Evolutionary conservation across 1,284 basidiomycete species (phyloP), one percentile per base, ranked within the genome.

Genomic region (Cutaneotrichosporon mucoides): DNA sequence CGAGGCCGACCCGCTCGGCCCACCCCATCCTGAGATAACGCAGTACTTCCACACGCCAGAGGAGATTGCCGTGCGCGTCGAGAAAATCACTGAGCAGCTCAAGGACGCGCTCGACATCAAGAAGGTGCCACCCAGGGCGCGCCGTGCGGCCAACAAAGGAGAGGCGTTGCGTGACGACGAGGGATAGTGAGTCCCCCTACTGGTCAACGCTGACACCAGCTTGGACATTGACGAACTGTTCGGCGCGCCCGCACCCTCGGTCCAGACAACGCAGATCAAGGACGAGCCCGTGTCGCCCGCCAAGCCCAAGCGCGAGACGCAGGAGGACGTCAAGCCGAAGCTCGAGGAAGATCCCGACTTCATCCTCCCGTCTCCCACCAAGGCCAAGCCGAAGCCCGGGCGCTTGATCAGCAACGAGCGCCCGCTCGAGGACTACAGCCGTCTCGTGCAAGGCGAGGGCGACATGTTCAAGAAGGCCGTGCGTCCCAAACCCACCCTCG

Each of bases 21-120:
- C 88, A 0, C 90, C 92, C 0, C 91, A 95, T 73, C 87, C 87
- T 0, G 88, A 90, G 59, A 81, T 96, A 6, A 79, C 84, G 36
- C 91, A 89, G 68, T 97, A 89, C 76, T 86, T 96, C 69, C 79
- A 90, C 15, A 85, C 90, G 1, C 93, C 93, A 0, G 81, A 79
- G 38, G 82, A 82, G 44, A 84, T 88, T 0, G 77, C 86, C 10
- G 87, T 88, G 67, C 80, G 82, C 4, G 82, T 87, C 0, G 77
- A 79, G 41, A 76, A 81, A 1, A 79, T 85, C 0, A 79, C 87
- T 15, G 84, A 86, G 55, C 81, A 83, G 36, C 87, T 87, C 69
- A 86, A 85, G 73, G 73, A 79, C 12, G 78, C 76, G 0, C 86
- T 95, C 78, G 87, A 87, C 41, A 84, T 94, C 57, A 88, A 86